Conservation (phyloP, 179 eudicot species). For the Carnegiea gigantea region DNA sequence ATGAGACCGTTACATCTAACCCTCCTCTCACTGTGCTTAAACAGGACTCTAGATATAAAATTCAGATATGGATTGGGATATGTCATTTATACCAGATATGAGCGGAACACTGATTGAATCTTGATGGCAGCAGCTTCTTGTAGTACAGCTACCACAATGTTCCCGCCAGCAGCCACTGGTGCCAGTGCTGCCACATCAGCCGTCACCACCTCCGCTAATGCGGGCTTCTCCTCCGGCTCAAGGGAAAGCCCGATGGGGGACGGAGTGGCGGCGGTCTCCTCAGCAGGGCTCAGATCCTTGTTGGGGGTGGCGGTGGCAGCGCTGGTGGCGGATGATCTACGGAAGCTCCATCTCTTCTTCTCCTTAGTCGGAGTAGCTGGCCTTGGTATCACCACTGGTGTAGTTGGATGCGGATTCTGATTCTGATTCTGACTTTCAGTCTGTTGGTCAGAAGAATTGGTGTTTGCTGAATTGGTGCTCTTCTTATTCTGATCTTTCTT, state of each 20-base stretch:
- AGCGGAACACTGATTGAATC: conserved; percentile 77
- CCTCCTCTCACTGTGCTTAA: no score
- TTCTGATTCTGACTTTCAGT: neutral
- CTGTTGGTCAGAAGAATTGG: conserved; percentile 2
- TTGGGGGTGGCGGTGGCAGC: conserved; percentile 18
- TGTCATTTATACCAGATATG: conserved; percentile 51
- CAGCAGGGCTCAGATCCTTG: conserved; percentile 22
- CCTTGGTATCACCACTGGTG: conserved; percentile 40
- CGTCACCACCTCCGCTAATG: conserved; percentile 42
- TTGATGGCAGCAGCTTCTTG: conserved; percentile 66
- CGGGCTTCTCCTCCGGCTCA: conserved; percentile 41
- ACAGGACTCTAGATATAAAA: no score
- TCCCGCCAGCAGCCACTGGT: neutral
- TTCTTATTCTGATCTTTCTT: conserved; percentile 43
- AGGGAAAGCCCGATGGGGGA: neutral
- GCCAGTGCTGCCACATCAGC: neutral
- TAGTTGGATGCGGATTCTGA: conserved; percentile 22
- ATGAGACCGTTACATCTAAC: neutral
- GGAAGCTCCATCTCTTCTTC: conserved; percentile 86
- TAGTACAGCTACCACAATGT: conserved; percentile 4
- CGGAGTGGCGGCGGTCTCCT: conserved; percentile 10
- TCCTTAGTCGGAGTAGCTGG: conserved; percentile 65
- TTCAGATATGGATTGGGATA: no score
- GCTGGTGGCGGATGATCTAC: conserved; percentile 59
- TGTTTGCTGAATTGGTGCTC: neutral